Base-by-base conservation (phyloP, 192 early-diverging fungal genomes). In the Coemansia sp. region DNA sequence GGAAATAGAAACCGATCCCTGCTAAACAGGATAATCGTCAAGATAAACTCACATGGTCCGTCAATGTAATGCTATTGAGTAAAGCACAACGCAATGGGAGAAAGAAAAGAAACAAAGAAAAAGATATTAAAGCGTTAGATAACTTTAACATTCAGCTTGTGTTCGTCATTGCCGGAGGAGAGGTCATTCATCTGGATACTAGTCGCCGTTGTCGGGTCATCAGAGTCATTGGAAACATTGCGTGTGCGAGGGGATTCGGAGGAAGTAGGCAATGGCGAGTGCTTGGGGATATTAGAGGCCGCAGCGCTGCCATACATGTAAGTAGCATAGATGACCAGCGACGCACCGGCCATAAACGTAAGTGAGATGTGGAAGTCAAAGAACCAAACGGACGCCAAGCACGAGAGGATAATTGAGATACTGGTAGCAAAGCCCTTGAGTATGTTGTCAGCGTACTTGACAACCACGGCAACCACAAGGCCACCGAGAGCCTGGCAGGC, bases 361-460 rank as follows among this genome's bases (percentile, higher is more conserved):
- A 72, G 49, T 5, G 94, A 87, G 54, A 97, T 84, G 8, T 81
- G 69, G 68, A 94, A 94, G 61, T 88, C 88, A 82, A 99, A 99
- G 13, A 95, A 67, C 63, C 87, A 92, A 15, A 95, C 86, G 52
- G 93, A 95, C 2, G 90, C 89, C 61, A 95, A 65, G 45, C 87
- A 92, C 8, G 94, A 96, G 45, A 99, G 84, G 43, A 99, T 90
- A 62, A 99, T 98, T 42, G 95, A 94, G 59, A 99, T 89, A 61
- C 92, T 94, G 7, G 96, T 98, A 9, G 97, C 95, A 85, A 99
- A 99, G n/a, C 97, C 95, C 73, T 99, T 99, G 42, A 99, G 83
- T 64, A 99, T 98, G 68, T 98, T 99, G 72, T 99, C 96, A 0
- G 97, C 96, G 75, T 95, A 98, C 83, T 98, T 96, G 46, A 99